These are phyloP conservation scores for Solanum paucissectum DNA, from an alignment of 257 asterid species.

Conservation along the genomic window DNA sequence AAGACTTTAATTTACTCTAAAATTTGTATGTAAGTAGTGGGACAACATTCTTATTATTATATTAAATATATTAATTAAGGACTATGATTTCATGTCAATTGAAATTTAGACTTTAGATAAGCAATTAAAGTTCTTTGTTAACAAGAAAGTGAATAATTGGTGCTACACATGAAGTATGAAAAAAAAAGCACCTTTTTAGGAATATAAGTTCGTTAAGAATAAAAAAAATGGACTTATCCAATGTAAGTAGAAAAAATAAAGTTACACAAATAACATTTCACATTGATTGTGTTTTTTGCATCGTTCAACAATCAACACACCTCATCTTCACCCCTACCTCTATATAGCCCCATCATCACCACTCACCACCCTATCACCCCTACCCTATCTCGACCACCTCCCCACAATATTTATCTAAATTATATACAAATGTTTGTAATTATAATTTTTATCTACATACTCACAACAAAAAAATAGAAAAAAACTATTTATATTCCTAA, in stretches of 20 bases:
- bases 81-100: not conserved
- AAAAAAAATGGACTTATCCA: not conserved
- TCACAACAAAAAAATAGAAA: not conserved
- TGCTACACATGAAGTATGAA: not conserved
- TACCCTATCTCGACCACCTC: accelerated
- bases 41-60: not conserved
- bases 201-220: not conserved
- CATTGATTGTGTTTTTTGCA: not conserved
- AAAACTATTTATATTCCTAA: not conserved
- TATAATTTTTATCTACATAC: not conserved
- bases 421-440: not conserved
- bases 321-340: not conserved
- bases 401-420: too few relatives aligned
- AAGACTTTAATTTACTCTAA: not conserved
- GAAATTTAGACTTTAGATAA: not conserved
- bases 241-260: not conserved
- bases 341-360: not conserved
- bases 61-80: not conserved
- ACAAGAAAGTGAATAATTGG: not conserved
- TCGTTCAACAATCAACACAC: not conserved
- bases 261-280: too few relatives aligned
- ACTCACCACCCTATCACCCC: not conserved
- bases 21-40: not conserved
- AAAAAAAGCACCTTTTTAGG: not conserved
- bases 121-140: too few relatives aligned